These are phyloP conservation scores for Haplosporangium sp. DNA, from an alignment of 371 early-diverging fungal genomes.

Conservation along the genomic window DNA sequence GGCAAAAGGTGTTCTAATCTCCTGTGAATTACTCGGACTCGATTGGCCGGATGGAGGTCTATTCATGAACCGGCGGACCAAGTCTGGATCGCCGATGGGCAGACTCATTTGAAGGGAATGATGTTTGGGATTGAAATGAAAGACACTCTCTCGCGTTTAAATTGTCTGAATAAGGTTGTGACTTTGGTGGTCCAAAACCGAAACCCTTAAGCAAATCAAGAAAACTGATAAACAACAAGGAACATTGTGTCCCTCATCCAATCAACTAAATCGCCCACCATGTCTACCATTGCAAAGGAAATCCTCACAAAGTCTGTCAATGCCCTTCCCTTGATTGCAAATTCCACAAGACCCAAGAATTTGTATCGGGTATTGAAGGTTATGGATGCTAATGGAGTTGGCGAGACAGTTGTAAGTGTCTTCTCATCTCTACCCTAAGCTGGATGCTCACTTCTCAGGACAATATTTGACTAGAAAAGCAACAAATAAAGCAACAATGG, in stretches of 20 bases:
- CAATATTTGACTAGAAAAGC: no score
- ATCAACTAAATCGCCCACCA: conserved; percentile 9
- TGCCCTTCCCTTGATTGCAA: conserved; percentile 47
- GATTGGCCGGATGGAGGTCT: conserved; percentile 8
- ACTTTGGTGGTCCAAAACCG: neutral
- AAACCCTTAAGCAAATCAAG: conserved; percentile 1
- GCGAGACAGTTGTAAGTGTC: conserved; percentile 52
- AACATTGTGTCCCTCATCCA: neutral
- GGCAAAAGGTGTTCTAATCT: conserved; percentile 33
- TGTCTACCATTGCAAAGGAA: conserved; percentile 55
- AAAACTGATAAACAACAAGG: neutral
- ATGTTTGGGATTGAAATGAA: neutral
- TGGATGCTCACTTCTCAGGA: no score
- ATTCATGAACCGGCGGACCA: conserved; percentile 38
- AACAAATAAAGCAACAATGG: neutral
- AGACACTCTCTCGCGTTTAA: neutral
- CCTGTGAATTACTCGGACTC: conserved; percentile 6
- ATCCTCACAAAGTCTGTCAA: conserved; percentile 49
- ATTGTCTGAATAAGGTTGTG: neutral
- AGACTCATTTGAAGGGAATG: conserved; percentile 23
- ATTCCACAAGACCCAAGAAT: conserved; percentile 44
- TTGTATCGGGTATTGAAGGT: conserved; percentile 52
- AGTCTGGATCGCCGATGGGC: conserved; percentile 29
- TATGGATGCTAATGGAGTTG: conserved; percentile 50
- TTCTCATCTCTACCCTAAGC: neutral